Evolutionary conservation across 2,329 filamentous ascomycete genomes (phyloP).

Genomic region (Bipolaris cookei): DNA sequence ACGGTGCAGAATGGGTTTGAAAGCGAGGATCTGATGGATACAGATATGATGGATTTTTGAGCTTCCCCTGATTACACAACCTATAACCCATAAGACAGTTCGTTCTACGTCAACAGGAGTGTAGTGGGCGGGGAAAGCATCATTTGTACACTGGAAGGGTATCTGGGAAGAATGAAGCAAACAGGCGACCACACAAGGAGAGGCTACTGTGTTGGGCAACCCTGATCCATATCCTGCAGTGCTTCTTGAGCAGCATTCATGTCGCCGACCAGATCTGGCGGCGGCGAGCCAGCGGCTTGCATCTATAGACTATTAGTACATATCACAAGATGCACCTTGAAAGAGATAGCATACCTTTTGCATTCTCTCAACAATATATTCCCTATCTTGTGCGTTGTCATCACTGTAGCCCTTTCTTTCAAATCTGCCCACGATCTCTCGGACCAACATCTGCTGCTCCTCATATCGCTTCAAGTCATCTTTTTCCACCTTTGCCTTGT

Average conservation of each 20-base stretch:
- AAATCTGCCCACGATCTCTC: constrained; percentile 87
- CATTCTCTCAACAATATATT: constrained; percentile 97
- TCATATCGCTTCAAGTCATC: constrained; percentile 82
- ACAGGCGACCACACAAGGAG: constrained; percentile 8
- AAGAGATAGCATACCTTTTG: constrained; percentile 71
- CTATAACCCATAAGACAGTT: neutral
- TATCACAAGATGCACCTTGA: neutral
- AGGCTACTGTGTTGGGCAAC: constrained; percentile 67
- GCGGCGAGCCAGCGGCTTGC: constrained; percentile 93
- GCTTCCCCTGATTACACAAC: neutral
- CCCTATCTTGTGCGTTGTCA: constrained; percentile 77
- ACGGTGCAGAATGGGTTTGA: constrained; percentile 6
- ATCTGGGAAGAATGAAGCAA: constrained; percentile 26
- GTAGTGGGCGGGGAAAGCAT: neutral
- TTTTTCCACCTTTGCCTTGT: constrained; percentile 66
- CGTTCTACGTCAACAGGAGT: neutral
- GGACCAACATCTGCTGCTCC: constrained; percentile 78
- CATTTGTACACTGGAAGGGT: constrained; percentile 26
- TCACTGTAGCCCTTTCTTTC: constrained; percentile 83
- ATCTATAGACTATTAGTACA: constrained; percentile 65
- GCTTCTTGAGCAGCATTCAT: constrained; percentile 81
- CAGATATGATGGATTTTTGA: constrained; percentile 41
- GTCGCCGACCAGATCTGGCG: constrained; percentile 87
- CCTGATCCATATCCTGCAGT: constrained; percentile 61
- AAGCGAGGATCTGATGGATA: constrained; percentile 47